Conservation (phyloP, 2,329 filamentous ascomycete species). For the Botryosphaeria dothidea region DNA sequence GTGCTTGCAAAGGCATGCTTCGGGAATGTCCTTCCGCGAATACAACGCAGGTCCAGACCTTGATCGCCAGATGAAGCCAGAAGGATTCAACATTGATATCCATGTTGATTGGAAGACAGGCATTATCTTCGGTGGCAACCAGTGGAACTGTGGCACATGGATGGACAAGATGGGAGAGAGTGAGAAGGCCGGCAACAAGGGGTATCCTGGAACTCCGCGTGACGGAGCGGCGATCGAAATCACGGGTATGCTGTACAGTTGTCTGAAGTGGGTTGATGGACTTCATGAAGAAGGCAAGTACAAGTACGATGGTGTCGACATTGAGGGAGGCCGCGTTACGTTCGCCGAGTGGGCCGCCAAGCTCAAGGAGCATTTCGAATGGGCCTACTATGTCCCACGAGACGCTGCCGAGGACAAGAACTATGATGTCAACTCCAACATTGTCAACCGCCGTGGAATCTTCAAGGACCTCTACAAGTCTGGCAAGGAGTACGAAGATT, state of each 20-base stretch:
- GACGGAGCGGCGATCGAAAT: constrained; percentile 96
- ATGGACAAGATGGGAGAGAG: constrained; percentile 99
- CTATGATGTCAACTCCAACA: constrained; percentile 76
- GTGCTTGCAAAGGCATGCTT: constrained; percentile 86
- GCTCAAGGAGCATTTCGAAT: constrained; percentile 85
- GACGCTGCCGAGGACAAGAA: constrained; percentile 68
- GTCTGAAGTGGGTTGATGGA: constrained; percentile 74
- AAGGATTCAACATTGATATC: constrained; percentile 90
- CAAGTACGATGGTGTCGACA: constrained; percentile 71
- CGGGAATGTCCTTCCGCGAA: constrained; percentile 88
- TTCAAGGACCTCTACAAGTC: constrained; percentile 97
- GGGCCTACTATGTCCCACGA: constrained; percentile 82
- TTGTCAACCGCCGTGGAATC: constrained; percentile 90
- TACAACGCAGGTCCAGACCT: constrained; percentile 88
- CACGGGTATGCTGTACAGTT: constrained; percentile 88
- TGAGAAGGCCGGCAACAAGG: constrained; percentile 84
- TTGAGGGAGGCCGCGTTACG: constrained; percentile 63
- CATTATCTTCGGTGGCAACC: constrained; percentile 90
- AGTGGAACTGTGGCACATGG: constrained; percentile 96
- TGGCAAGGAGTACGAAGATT: constrained; percentile 95
- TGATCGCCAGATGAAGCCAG: constrained; percentile 88
- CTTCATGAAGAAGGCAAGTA: constrained; percentile 71
- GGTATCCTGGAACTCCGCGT: constrained; percentile 91
- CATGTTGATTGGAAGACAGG: constrained; percentile 89
- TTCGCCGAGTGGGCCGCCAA: constrained; percentile 77